Base-by-base conservation (phyloP, 495 filamentous ascomycete genomes). In the Tirmania nivea region DNA sequence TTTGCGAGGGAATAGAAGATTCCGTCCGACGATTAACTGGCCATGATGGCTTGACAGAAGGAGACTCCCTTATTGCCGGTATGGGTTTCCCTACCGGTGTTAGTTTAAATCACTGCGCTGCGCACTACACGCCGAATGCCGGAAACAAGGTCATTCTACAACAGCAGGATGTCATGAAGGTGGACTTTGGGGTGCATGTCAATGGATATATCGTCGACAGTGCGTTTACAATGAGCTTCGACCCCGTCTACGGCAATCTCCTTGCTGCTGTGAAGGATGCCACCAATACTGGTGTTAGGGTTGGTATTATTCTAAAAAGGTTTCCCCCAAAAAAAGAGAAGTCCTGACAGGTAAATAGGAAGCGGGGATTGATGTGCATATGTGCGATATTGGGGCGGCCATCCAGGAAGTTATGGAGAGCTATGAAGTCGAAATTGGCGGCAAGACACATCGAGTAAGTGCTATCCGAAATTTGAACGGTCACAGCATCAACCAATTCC, bases 351-450 rank as follows among this genome's bases (percentile, higher is more conserved):
- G 20, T 10, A 1, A 7, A 16, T 53, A 76, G 71, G 78, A 83
- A 70, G 84, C 85, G 10, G 85, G 84, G 54, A 86, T 87, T 61
- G 85, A 89, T 61, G 83, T 78, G 50, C 74, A 84, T 42, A 75
- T 92, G 51, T 77, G 76, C 50, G 79, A 88, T 54, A 81, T 92
- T 56, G 82, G 84, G 49, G 78, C 71, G 4, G 71, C 71, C 34
- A 88, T 92, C 56, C 85, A 92, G 67, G 85, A 92, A 61, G 74
- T 77, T 37, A 92, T 92, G 84, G 85, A 92, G 67, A 85, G 80
- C 65, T 89, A 88, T 67, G 84, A 92, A 66, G 75, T 84, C 39
- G 80, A 84, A 60, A 71, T 90, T 58, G 75, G 80, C 60, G 82
- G 85, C 14, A 79, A 76, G 11, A 85, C 78, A 10, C 74, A 83